These are phyloP conservation scores for Coix lacrymajobi DNA, from an alignment of 176 grass and related monocot genomes.

Conservation along the genomic window DNA sequence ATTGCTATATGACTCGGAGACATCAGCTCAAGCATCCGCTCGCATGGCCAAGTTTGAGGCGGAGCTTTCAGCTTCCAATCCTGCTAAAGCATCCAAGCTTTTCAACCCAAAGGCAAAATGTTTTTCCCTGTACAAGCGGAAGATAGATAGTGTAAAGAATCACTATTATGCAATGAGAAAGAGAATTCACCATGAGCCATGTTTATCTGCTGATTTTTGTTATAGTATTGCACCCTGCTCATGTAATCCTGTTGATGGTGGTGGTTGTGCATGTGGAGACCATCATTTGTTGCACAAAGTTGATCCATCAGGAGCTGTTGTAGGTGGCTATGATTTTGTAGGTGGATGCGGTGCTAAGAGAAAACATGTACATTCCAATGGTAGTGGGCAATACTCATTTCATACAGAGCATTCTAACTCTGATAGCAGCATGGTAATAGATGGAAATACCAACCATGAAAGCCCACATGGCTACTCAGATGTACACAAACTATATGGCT, in stretches of 20 bases:
- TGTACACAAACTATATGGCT: slow-evolving; percentile 16
- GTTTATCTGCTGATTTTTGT: slow-evolving; percentile 26
- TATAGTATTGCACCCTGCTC: slow-evolving; percentile 24
- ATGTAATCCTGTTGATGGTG: neutral
- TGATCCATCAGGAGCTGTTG: slow-evolving; percentile 9
- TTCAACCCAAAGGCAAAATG: slow-evolving; percentile 42
- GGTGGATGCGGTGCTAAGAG: neutral
- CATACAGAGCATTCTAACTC: slow-evolving; percentile 18
- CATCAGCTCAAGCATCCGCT: slow-evolving; percentile 31
- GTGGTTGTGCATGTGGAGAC: slow-evolving; percentile 10
- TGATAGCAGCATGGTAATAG: slow-evolving; percentile 5
- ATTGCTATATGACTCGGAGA: slow-evolving; percentile 34
- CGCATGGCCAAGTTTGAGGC: slow-evolving; percentile 27
- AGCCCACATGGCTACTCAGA: slow-evolving; percentile 3
- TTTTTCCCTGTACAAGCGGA: slow-evolving; percentile 25
- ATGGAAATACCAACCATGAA: slow-evolving; percentile 14
- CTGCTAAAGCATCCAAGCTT: slow-evolving; percentile 31
- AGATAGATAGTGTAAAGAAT: slow-evolving; percentile 33
- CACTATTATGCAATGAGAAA: slow-evolving; percentile 43
- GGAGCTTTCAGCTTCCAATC: slow-evolving; percentile 29
- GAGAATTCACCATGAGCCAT: slow-evolving; percentile 30
- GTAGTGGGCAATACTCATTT: slow-evolving; percentile 17
- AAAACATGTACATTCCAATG: slow-evolving; percentile 20
- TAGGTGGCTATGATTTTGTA: slow-evolving; percentile 23
- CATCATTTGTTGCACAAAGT: slow-evolving; percentile 24